Base-by-base conservation (phyloP, 2,329 filamentous ascomycete genomes). In the Trichoderma aggressivum region DNA sequence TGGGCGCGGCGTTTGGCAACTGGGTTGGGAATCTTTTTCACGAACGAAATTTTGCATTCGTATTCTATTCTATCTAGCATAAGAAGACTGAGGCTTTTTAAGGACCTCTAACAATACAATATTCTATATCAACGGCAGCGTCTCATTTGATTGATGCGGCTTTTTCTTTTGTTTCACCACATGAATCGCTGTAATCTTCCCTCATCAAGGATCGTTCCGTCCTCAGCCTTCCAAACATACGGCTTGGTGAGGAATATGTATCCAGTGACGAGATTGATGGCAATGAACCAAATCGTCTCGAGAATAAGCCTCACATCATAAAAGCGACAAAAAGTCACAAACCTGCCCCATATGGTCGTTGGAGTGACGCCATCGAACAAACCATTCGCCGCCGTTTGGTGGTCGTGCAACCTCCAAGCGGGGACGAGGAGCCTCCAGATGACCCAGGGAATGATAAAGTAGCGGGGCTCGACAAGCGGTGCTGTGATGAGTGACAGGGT, bases 391-490 rank as follows among this genome's bases (percentile, higher is more conserved):
- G 7, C 26, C 3, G 16, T n/a, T 30, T 71, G 68, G 39, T 77
- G 75, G 28, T 76, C 74, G 43, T 76, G 73, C 5, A 77, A 50
- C 34, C 74, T 74, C 82, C 82, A 84, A 65, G 85, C 80, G 0
- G 93, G 93, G 0, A 97, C 82, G 76, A 97, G 87, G 8, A 98
- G 82, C 1, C 96, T 88, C 93, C 94, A 98, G 76, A 98, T 90
- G 10, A 98, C 88, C 94, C 94, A 99, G 0, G 95, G 94, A 14
- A 98, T 86, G 78, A 99, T 97, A 80, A 97, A 97, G 81, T 99
- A 99, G 16, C 96, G 89, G 16, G 96, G 96, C 80, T 99, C 96
- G 11, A 99, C 95, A 0, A 99, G 87, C 0, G 96, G 94, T 0
- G 96, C 94, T 0, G 94, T 96, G 69, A 97, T 83, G 14, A 99